Conservation (phyloP, 2,329 filamentous ascomycete genomes). For the Trichoderma asperellum region DNA sequence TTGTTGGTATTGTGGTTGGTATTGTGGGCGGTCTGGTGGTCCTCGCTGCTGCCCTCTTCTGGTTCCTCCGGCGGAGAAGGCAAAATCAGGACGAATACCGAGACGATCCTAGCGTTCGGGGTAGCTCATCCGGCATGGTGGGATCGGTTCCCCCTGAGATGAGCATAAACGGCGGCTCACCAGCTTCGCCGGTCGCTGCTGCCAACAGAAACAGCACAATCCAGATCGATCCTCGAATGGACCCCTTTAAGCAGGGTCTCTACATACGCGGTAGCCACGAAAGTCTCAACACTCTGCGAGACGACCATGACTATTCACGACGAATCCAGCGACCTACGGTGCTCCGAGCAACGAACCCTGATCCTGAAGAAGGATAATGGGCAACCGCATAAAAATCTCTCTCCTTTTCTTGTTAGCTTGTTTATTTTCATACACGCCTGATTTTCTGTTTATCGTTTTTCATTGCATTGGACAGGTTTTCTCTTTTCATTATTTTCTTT, state of each 20-base stretch:
- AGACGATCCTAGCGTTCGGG: conserved; percentile 52
- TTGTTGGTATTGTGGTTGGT: conserved; percentile 58
- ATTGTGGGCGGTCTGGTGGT: conserved; percentile 51
- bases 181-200: conserved; percentile 43
- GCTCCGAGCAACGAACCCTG: conserved; percentile 66
- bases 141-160: conserved; percentile 51
- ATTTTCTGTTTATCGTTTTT: conserved; percentile 13
- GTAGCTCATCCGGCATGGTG: conserved; percentile 56
- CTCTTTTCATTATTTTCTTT: background rate
- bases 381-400: background rate
- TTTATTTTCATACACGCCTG: conserved; percentile 4
- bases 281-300: conserved; percentile 65
- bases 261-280: conserved; percentile 64
- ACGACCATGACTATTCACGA: conserved; percentile 68
- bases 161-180: conserved; percentile 38
- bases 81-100: conserved; percentile 49
- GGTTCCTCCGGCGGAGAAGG: conserved; percentile 52
- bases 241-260: conserved; percentile 61
- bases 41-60: conserved; percentile 44
- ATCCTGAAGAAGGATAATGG: conserved; percentile 45
- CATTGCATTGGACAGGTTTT: conserved; percentile 19
- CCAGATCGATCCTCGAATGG: conserved; percentile 65
- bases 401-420: background rate
- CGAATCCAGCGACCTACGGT: conserved; percentile 60
- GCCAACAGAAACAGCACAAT: conserved; percentile 58